phyloP scores from a whole-genome alignment of 2,329 filamentous ascomycete genomes.

The Zymoseptoria tritici region DNA sequence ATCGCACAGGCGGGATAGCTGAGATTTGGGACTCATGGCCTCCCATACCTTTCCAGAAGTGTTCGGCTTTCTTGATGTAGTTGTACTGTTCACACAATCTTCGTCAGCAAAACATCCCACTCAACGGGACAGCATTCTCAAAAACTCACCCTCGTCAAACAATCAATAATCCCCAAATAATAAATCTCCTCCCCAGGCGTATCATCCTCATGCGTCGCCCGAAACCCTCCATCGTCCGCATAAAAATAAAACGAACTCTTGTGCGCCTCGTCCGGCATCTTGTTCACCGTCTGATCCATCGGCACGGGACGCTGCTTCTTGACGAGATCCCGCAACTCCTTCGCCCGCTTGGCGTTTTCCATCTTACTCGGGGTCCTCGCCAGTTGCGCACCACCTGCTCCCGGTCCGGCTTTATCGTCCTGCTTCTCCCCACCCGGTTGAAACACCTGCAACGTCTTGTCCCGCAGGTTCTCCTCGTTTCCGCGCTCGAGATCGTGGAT shows the following conservation, averaged over 20 bases:
- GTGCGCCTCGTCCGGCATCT: constrained; percentile 80
- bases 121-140: not conserved
- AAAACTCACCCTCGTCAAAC: constrained; percentile 79
- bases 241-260: constrained; percentile 75
- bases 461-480: constrained; percentile 86
- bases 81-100: constrained; percentile 58
- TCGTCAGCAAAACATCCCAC: not conserved
- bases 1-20: constrained; percentile 79
- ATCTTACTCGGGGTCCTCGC: constrained; percentile 88
- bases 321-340: constrained; percentile 84
- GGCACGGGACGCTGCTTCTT: constrained; percentile 90
- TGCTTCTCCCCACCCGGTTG: constrained; percentile 66
- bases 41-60: constrained; percentile 92
- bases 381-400: constrained; percentile 46
- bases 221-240: constrained; percentile 85
- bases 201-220: constrained; percentile 87
- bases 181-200: constrained; percentile 84
- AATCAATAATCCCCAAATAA: constrained; percentile 97
- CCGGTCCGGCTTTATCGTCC: constrained; percentile 14
- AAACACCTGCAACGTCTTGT: constrained; percentile 89
- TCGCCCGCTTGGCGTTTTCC: constrained; percentile 83
- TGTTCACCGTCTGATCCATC: constrained; percentile 71
- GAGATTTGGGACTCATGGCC: constrained; percentile 82
- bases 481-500: constrained; percentile 86
- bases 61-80: constrained; percentile 86